Conservation (phyloP, 352 stramenopile genomes). For the Plasmopara muralis region DNA sequence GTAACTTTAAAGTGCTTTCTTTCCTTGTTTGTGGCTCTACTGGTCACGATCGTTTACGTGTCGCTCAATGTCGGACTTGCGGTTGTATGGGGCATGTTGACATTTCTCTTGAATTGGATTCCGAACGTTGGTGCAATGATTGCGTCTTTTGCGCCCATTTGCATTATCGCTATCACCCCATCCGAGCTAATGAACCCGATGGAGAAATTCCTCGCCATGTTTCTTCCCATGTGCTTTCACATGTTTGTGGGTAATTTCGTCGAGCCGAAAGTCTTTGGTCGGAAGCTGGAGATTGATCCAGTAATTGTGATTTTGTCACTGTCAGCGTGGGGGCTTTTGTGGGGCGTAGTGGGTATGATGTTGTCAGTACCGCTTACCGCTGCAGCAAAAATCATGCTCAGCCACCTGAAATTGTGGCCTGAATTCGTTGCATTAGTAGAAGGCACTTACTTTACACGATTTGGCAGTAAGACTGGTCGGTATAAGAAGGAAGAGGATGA, state of each 20-base stretch:
- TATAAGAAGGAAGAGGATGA: constrained; percentile 80
- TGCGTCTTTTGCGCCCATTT: constrained; percentile 70
- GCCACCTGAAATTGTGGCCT: constrained; percentile 78
- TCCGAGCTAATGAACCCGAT: constrained; percentile 82
- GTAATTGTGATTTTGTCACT: constrained; percentile 84
- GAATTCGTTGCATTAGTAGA: constrained; percentile 85
- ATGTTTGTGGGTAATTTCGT: constrained; percentile 88
- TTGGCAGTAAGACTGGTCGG: constrained; percentile 43
- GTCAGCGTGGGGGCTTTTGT: constrained; percentile 81
- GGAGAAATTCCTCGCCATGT: constrained; percentile 84
- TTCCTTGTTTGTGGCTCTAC: constrained; percentile 78
- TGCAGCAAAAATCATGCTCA: constrained; percentile 84
- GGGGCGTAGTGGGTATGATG: constrained; percentile 87
- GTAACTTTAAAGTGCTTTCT: constrained; percentile 86
- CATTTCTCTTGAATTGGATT: constrained; percentile 88
- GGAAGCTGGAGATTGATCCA: constrained; percentile 80
- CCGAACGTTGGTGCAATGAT: constrained; percentile 87
- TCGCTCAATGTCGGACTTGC: constrained; percentile 82
- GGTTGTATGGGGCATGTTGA: constrained; percentile 85
- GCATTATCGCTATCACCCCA: constrained; percentile 84
- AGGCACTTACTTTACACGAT: constrained; percentile 79
- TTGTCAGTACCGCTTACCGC: constrained; percentile 81
- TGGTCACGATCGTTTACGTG: constrained; percentile 87
- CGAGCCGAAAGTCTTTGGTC: constrained; percentile 83
- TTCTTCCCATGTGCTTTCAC: constrained; percentile 83